These are phyloP conservation scores for Clausena lansium DNA, from an alignment of 345 rosid genomes.

Conservation along the genomic window DNA sequence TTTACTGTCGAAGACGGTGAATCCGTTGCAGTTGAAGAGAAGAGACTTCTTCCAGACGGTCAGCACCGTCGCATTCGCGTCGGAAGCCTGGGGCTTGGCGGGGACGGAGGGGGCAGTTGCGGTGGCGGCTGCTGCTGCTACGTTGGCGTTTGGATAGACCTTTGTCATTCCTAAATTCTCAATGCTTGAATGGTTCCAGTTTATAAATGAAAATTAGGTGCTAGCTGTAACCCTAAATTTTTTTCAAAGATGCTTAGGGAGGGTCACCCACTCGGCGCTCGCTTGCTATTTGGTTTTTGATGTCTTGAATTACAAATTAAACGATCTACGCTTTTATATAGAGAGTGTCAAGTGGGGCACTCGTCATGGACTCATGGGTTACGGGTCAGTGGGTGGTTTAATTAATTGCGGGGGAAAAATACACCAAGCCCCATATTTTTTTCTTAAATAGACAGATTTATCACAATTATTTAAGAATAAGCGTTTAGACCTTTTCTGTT, in stretches of 20 bases:
- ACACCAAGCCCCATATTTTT: neutral
- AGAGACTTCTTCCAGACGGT: constrained; percentile 98
- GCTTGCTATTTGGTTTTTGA: neutral
- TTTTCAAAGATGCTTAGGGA: neutral
- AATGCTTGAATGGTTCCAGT: constrained; percentile 18
- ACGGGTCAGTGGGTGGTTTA: neutral
- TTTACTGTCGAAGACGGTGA: constrained; percentile 69
- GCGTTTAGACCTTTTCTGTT: no score
- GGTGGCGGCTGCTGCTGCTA: constrained; percentile 14
- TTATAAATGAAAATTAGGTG: neutral
- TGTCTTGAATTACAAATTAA: neutral
- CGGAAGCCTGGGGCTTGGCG: constrained; percentile 11
- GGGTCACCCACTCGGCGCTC: neutral
- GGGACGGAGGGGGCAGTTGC: neutral
- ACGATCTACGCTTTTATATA: constrained; percentile 4
- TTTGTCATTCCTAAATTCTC: constrained; percentile 51
- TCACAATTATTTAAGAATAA: no score
- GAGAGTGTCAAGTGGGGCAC: neutral
- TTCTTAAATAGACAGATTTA: no score
- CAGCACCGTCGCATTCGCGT: constrained; percentile 29
- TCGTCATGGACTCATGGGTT: neutral
- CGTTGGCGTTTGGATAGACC: constrained; percentile 59
- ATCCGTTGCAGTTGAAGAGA: constrained; percentile 93
- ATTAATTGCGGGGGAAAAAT: neutral
- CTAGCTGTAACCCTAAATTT: neutral